Conservation (phyloP, 2,329 filamentous ascomycete species). For the Xylariaceae sp. region DNA sequence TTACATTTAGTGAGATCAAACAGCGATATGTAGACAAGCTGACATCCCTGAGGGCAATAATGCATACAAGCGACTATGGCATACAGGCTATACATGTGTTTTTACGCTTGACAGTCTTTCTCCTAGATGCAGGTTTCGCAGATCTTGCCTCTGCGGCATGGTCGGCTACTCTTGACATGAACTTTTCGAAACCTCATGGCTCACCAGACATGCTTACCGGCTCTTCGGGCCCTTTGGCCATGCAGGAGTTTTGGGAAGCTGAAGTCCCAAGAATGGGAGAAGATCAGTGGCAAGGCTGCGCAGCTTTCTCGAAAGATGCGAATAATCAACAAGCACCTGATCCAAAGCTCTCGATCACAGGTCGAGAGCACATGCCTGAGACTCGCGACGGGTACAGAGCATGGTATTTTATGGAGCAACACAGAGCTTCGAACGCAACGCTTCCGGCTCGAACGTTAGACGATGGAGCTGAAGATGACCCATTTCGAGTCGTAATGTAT, state of each 20-base stretch:
- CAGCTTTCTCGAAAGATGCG: conserved; percentile 39
- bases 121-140: conserved; percentile 71
- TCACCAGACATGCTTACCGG: conserved; percentile 16
- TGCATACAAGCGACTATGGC: no score
- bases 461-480: conserved; percentile 71
- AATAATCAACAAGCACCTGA: conserved; percentile 41
- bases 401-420: conserved; percentile 54
- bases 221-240: conserved; percentile 34
- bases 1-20: conserved; percentile 65
- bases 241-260: conserved; percentile 82
- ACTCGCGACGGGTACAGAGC: conserved; percentile 46
- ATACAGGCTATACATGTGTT: conserved; percentile 54
- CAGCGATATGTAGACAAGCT: conserved; percentile 57
- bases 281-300: conserved; percentile 66
- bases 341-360: conserved; percentile 23
- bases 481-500: conserved; percentile 76
- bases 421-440: conserved; percentile 42
- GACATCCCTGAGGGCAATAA: conserved; percentile 27
- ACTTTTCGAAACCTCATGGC: conserved; percentile 54
- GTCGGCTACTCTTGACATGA: conserved; percentile 76
- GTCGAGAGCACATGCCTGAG: conserved; percentile 10
- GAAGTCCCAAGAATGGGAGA: conserved; percentile 80
- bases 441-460: conserved; percentile 73
- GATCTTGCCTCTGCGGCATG: conserved; percentile 76
- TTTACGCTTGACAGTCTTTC: conserved; percentile 67